These are phyloP conservation scores for Sordariomycetes sp. DNA, from an alignment of 2,329 filamentous ascomycete species.

Conservation along the genomic window DNA sequence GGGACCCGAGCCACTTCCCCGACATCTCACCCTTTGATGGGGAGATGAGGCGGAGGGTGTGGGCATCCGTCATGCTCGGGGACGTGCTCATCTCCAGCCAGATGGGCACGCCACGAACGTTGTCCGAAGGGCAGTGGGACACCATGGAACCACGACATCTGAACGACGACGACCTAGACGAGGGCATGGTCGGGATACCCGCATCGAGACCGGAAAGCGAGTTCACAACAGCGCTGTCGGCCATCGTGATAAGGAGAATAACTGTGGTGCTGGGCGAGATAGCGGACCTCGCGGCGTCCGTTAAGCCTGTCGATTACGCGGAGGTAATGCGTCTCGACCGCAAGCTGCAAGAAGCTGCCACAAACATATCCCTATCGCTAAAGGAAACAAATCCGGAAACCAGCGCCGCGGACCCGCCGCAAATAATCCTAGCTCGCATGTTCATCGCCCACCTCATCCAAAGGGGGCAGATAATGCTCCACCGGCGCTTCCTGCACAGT, in stretches of 20 bases:
- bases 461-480: constrained; percentile 18
- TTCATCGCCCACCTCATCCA: constrained; percentile 16
- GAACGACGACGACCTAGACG: constrained; percentile 29
- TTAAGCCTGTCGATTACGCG: not conserved
- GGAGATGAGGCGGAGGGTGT: constrained; percentile 34
- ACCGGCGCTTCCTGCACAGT: constrained; percentile 14
- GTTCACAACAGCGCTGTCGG: not conserved
- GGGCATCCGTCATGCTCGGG: constrained; percentile 26
- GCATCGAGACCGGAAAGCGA: constrained; percentile 5
- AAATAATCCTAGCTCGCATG: constrained; percentile 15
- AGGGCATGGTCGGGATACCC: constrained; percentile 20
- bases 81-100: constrained; percentile 32
- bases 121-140: constrained; percentile 27
- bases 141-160: constrained; percentile 30
- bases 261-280: not conserved
- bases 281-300: not conserved
- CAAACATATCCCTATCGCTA: not conserved
- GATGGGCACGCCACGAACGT: constrained; percentile 32
- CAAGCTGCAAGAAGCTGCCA: not conserved
- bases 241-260: not conserved
- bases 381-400: not conserved
- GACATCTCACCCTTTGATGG: constrained; percentile 25
- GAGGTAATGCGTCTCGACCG: not conserved
- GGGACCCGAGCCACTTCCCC: constrained; percentile 29
- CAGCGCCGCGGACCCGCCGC: constrained; percentile 10